These are phyloP conservation scores for Plectosphaerella sp. DNA, from an alignment of 2,329 filamentous ascomycete genomes.

Conservation along the genomic window DNA sequence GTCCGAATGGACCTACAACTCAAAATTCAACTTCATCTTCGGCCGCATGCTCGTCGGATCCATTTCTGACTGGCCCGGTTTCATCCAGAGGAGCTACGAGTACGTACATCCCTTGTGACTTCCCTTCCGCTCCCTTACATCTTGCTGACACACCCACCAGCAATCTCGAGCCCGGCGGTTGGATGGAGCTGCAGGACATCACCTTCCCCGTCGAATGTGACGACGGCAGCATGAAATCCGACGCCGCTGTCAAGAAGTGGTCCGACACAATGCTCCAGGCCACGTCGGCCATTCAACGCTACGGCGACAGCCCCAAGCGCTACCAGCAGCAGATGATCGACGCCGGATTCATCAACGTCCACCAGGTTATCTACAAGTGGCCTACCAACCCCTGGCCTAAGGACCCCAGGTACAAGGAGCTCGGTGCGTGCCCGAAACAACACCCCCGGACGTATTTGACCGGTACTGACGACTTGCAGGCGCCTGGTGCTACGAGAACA, in stretches of 20 bases:
- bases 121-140: no score
- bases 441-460: no score
- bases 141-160: background rate
- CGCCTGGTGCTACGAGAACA: slow-evolving; percentile 23
- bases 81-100: slow-evolving; percentile 18
- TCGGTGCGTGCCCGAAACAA: slow-evolving; percentile 20
- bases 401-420: slow-evolving; percentile 42
- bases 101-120: slow-evolving; percentile 2
- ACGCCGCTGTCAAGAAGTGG: slow-evolving; percentile 22
- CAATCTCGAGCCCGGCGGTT: slow-evolving; percentile 35
- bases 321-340: slow-evolving; percentile 34
- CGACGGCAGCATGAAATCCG: slow-evolving; percentile 31
- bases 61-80: slow-evolving; percentile 24
- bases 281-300: slow-evolving; percentile 24
- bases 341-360: slow-evolving; percentile 51
- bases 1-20: slow-evolving; percentile 16
- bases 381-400: slow-evolving; percentile 48
- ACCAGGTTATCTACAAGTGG: slow-evolving; percentile 41
- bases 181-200: slow-evolving; percentile 37
- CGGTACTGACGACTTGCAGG: slow-evolving; percentile 19
- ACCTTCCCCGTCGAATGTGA: slow-evolving; percentile 32
- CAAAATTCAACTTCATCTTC: slow-evolving; percentile 30
- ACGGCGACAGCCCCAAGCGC: slow-evolving; percentile 34
- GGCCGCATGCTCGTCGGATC: slow-evolving; percentile 25
- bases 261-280: slow-evolving; percentile 27